Percentiles rank a stretch among this genome's conserved stretches.
Conservation (phyloP, 257 asterid genomes). For the Orobanche coerulescens region DNA sequence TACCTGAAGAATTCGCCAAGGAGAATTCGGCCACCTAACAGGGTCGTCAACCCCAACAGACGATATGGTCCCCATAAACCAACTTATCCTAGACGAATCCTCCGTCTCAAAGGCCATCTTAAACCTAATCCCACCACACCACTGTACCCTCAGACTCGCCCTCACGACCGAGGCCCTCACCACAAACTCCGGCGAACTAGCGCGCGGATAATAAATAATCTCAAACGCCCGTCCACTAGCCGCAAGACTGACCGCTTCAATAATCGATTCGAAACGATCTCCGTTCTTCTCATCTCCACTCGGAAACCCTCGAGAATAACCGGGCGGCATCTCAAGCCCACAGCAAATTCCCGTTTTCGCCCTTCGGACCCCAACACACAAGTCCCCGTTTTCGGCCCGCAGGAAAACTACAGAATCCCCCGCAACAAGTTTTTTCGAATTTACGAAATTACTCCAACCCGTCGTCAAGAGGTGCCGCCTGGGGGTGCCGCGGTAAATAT, state of each 20-base stretch:
- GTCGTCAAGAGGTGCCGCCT: conserved; percentile 64
- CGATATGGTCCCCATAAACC: conserved; percentile 65
- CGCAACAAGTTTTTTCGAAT: conserved; percentile 63
- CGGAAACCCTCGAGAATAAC: neutral
- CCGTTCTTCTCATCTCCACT: neutral
- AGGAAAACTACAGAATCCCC: conserved; percentile 65
- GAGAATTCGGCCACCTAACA: conserved; percentile 58
- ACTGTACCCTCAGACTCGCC: conserved; percentile 40
- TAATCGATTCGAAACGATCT: neutral
- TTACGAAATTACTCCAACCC: conserved; percentile 74
- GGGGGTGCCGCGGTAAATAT: conserved; percentile 68
- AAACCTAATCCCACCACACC: conserved; percentile 59
- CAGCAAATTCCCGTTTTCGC: conserved; percentile 50
- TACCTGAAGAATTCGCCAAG: conserved; percentile 71
- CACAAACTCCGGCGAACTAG: conserved; percentile 53
- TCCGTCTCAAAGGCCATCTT: conserved; percentile 69
- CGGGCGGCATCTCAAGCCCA: conserved; percentile 30
- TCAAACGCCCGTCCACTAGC: conserved; percentile 40
- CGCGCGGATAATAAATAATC: conserved; percentile 50
- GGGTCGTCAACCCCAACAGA: conserved; percentile 47
- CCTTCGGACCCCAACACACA: conserved; percentile 36
- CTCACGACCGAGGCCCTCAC: conserved; percentile 46
- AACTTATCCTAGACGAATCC: conserved; percentile 58
- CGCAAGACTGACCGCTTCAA: conserved; percentile 23
- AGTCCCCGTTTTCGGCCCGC: conserved; percentile 58